Percentiles rank a stretch among this genome's conserved stretches.
Conservation (phyloP, 1,284 basidiomycete genomes). For the Moesziomyces sp. region DNA sequence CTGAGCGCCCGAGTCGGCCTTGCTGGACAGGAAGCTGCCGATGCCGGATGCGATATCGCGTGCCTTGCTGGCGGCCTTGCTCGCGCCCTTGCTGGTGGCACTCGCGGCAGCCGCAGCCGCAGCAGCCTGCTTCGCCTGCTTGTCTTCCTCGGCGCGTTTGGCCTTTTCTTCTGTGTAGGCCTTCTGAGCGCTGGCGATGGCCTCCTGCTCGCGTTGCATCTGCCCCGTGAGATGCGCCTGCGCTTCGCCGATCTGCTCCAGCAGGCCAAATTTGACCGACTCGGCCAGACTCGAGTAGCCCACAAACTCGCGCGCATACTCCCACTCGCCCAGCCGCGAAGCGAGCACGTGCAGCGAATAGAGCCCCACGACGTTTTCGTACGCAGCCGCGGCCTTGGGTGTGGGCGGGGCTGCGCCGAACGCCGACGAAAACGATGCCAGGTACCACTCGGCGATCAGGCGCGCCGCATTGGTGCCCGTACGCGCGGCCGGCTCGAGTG, state of each 20-base stretch:
- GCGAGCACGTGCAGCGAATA: conserved; percentile 57
- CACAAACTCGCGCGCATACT: conserved; percentile 54
- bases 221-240: conserved; percentile 24
- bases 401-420: conserved; percentile 25
- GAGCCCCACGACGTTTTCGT: conserved; percentile 51
- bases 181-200: conserved; percentile 26
- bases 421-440: conserved; percentile 41
- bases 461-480: conserved; percentile 47
- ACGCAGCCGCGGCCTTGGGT: conserved; percentile 36
- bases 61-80: conserved; percentile 9
- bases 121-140: conserved; percentile 33
- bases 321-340: conserved; percentile 52
- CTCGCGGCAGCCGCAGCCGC: conserved; percentile 10
- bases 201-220: conserved; percentile 36
- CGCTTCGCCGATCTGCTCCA: conserved; percentile 45
- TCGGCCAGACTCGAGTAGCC: conserved; percentile 52
- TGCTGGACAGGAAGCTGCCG: conserved; percentile 32
- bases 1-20: conserved; percentile 9
- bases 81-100: background rate
- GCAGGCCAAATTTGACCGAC: conserved; percentile 32
- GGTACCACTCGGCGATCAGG: conserved; percentile 55
- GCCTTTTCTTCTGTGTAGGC: conserved; percentile 47
- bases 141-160: conserved; percentile 35
- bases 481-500: conserved; percentile 11
- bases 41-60: conserved; percentile 23